Evolutionary conservation across 495 filamentous ascomycete genomes (phyloP), one percentile per base, ranked within the genome.

Genomic region (Aspergillus leporis): DNA sequence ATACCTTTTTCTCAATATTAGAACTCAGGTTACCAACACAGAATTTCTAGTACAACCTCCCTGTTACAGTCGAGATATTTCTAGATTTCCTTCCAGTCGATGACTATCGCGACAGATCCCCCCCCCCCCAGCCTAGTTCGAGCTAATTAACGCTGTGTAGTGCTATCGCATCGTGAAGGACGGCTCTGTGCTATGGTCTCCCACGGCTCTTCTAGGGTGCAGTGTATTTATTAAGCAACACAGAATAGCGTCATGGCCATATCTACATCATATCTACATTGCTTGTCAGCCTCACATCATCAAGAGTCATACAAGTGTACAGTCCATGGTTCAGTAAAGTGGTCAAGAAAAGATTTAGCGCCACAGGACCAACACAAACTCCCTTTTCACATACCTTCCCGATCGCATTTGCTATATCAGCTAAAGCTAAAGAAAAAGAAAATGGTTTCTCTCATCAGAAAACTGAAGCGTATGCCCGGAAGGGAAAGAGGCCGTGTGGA

Each of bases 271-370:
- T 16, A 41, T 41, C 38, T 41, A 41, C 16, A 12, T 28, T 23
- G 25, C 32, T 18, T 32, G 38, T 45, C 52, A 55, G 19, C 25
- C 25, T 55, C 52, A 28, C 52, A 55, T 55, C 52, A 55, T 55
- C 19, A 23, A 30, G 28, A 38, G 36, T 41, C 52, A 55, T 28
- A 55, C 23, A 25, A 22, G 21, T n/a, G 22, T n/a, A 55, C 30
- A 51, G 28, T 34, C 30, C 49, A 30, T 51, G 34, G 19, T n/a
- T 43, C 14, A 3, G 16, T 5, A 41, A 41, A 5, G 34, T 5
- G 5, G 13, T n/a, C 38, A 14, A 14, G 14, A n/a, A n/a, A 14
- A 41, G n/a, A 6, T 28, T 28, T 6, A 28, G 6, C 25, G 3
- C 25, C 16, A 5, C 38, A 1, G 14, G 5, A 16, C 16, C 16